phyloP scores from a whole-genome alignment of 805 yeast species.

The Candida manassasensis region DNA sequence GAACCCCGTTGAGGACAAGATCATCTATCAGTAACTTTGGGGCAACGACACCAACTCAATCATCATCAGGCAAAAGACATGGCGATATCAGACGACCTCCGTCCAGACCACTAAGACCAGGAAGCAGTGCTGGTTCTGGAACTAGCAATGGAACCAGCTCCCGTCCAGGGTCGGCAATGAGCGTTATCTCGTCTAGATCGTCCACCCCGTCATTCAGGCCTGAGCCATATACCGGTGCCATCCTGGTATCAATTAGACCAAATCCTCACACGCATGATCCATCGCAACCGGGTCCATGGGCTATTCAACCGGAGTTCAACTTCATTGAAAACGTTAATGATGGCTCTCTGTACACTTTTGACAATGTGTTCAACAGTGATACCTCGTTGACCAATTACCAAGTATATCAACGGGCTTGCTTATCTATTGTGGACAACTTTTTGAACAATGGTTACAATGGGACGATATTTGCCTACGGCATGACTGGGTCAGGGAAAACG shows the following conservation, averaged over 20 bases:
- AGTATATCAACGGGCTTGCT: constrained; percentile 57
- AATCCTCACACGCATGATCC: constrained; percentile 50
- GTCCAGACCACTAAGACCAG: constrained; percentile 24
- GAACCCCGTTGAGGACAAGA: constrained; percentile 25
- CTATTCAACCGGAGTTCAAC: constrained; percentile 33
- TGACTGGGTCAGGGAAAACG: constrained; percentile 93
- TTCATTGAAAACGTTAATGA: constrained; percentile 48
- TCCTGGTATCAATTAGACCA: constrained; percentile 73
- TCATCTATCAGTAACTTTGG: constrained; percentile 19
- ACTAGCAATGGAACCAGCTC: constrained; percentile 2
- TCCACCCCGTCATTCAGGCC: constrained; percentile 30
- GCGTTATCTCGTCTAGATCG: constrained; percentile 26
- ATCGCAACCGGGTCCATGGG: constrained; percentile 39
- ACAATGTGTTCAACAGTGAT: constrained; percentile 66
- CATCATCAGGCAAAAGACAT: constrained; percentile 12
- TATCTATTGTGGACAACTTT: constrained; percentile 49
- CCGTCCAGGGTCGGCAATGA: constrained; percentile 34
- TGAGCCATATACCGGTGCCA: constrained; percentile 61
- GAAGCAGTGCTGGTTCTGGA: constrained; percentile 22
- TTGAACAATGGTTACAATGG: constrained; percentile 72
- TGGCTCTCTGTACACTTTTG: constrained; percentile 63
- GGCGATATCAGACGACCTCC: constrained; percentile 15
- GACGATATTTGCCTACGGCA: constrained; percentile 89
- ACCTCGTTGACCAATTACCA: constrained; percentile 42
- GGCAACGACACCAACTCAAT: constrained; percentile 7